Evolutionary conservation across 2,329 filamentous ascomycete species (phyloP), one percentile per base, ranked within the genome.

Genomic region (Fusarium sp.): DNA sequence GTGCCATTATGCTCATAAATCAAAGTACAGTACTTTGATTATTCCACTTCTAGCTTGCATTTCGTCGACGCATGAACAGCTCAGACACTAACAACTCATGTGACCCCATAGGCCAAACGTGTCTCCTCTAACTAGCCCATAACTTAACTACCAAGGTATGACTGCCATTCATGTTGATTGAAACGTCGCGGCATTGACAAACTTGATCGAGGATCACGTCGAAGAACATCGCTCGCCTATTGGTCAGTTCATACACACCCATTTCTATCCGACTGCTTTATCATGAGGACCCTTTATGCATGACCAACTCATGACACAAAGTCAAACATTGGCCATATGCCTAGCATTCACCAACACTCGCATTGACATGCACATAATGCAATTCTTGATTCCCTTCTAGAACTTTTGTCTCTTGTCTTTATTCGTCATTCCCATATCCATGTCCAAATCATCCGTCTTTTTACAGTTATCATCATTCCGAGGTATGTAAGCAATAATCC

Each of bases 191-290:
- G 40, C 43, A 55, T 49, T 43, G 45, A 61, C 55, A 46, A 63
- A 66, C 59, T 64, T 55, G 46, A 67, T 72, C 63, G 55, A 59
- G 55, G 55, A 50, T 65, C 68, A 74, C 68, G 72, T 70, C 72
- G 37, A 51, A 27, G 46, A 57, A 47, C 25, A 43, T 46, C 40
- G 27, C 18, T 45, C 28, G 18, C 34, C 45, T 42, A 74, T 74
- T 74, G 72, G 72, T 32, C 46, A 49, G 45, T 34, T 25, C 11
- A 32, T 37, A 37, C 42, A 65, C 67, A 62, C 34, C 54, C 30
- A 55, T 42, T 48, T 37, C 21, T 43, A 40, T 16, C 41, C 49
- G 46, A 34, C 32, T 50, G 50, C 54, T 50, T 48, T 30, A 55
- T 34, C 41, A 37, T 43, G 48, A 59, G 27, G 63, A 69, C 68